Evolutionary conservation across 2,329 filamentous ascomycete species (phyloP), one percentile per base, ranked within the genome.

Genomic region (Venturia oleaginea): DNA sequence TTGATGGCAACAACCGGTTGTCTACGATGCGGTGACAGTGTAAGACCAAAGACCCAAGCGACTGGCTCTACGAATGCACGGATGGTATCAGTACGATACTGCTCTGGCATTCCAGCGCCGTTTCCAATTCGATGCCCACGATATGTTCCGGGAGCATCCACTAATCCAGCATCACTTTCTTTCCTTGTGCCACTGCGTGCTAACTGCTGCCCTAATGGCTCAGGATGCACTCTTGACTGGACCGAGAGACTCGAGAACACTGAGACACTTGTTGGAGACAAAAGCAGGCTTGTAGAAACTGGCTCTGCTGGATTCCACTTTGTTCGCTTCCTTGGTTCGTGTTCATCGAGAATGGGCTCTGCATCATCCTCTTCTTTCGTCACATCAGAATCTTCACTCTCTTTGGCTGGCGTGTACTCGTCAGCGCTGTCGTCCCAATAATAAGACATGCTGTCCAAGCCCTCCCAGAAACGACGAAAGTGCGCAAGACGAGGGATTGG

Each of bases 401-500:
- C 40, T 22, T 67, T 67, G 6, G 73, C 70, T 22, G 73, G 71
- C 51, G 78, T 79, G 70, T 85, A 85, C 37, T 84, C 73, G 68
- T 87, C 85, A 59, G 81, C 70, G 65, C 80, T 84, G 46, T 76
- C 77, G 69, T 87, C 85, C 84, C 85, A 87, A 69, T 85, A 87
- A 67, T 84, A 82, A 19, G 82, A 77, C 78, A 87, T 78, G 42
- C 79, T 80, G 67, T 86, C 82, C 62, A 87, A 75, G 2, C 78
- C 80, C 62, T 80, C 78, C 80, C 82, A 87, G 72, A 87, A 87
- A 64, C 83, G 84, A 62, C 84, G 77, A 65, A 83, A 79, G 67
- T 85, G 81, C 0, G 81, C 79, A 55, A 87, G 69, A 19, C 81
- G 78, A 5, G 83, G 76, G 22, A 79, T 78, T 63, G 63, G 63